phyloP scores from a whole-genome alignment of 2,329 filamentous ascomycete species.

The Amauroascus niger region DNA sequence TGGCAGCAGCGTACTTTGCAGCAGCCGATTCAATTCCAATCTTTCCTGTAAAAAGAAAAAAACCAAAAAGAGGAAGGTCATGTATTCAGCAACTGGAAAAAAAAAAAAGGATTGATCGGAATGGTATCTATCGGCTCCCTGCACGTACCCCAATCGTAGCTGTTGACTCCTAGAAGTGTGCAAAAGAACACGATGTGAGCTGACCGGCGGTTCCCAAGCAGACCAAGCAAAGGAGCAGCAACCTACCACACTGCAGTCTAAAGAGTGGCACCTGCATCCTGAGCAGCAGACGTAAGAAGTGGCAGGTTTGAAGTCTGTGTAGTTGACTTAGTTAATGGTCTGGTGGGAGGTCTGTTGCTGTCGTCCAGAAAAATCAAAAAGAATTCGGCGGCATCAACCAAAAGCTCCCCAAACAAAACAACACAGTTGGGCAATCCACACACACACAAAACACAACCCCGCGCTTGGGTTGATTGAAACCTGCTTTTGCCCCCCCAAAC shows the following conservation, averaged over 20 bases:
- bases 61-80: too few relatives aligned
- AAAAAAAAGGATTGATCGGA: too few relatives aligned
- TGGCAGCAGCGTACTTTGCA: conserved; percentile 80
- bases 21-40: conserved; percentile 77
- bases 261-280: conserved; percentile 67
- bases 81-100: conserved; percentile 24
- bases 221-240: background rate
- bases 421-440: too few relatives aligned
- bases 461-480: too few relatives aligned
- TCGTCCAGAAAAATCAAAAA: too few relatives aligned
- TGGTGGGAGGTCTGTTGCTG: too few relatives aligned
- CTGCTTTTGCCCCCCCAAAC: too few relatives aligned
- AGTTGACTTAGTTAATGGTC: background rate
- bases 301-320: background rate
- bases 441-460: too few relatives aligned
- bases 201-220: background rate
- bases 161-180: conserved; percentile 64
- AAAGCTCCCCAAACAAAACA: too few relatives aligned
- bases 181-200: background rate
- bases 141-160: conserved; percentile 81
- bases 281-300: background rate
- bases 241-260: conserved; percentile 56
- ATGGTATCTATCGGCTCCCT: conserved; percentile 20
- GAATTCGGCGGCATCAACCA: too few relatives aligned
- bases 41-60: conserved; percentile 54